Evolutionary conservation across 306 rosid species (phyloP).

Genomic region (Castanea mollissima): DNA sequence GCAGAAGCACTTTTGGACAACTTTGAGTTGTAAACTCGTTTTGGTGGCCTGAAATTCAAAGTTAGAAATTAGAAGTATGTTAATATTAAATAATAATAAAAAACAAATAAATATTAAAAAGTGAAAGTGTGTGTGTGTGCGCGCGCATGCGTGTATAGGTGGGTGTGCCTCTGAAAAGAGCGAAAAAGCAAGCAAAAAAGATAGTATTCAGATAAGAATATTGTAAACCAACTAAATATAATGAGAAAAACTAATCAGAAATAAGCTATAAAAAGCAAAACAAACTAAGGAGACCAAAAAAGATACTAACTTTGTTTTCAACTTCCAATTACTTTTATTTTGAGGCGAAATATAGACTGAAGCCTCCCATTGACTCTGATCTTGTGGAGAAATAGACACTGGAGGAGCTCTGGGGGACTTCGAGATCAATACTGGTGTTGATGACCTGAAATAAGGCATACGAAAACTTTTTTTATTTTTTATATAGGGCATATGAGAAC

Average conservation of each 20-base stretch:
- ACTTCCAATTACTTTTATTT: conserved; percentile 56
- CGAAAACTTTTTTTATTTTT: neutral
- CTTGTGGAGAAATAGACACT: conserved; percentile 39
- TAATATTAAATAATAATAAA: neutral
- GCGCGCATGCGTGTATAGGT: too few relatives aligned
- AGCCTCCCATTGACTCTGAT: conserved; percentile 48
- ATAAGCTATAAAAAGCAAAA: neutral
- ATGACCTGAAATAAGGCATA: conserved; percentile 52
- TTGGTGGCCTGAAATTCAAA: conserved; percentile 44
- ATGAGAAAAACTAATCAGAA: conserved; percentile 10
- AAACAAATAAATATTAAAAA: neutral
- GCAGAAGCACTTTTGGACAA: conserved; percentile 49
- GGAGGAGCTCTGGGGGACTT: conserved; percentile 51
- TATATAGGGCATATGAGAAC: neutral
- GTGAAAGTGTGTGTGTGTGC: neutral
- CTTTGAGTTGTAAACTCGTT: conserved; percentile 42
- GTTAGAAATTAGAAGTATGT: conserved; percentile 23
- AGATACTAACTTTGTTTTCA: conserved; percentile 71
- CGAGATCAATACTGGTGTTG: conserved; percentile 39
- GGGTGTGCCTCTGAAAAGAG: too few relatives aligned
- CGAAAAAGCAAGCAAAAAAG: too few relatives aligned
- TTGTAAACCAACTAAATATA: neutral
- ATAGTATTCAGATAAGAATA: neutral
- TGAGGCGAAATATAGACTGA: conserved; percentile 43
- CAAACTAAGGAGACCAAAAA: conserved; percentile 23